Percentiles rank a stretch among this genome's conserved stretches.
Conservation (phyloP, 768 basidiomycete genomes). For the Kwoniella sp. region DNA sequence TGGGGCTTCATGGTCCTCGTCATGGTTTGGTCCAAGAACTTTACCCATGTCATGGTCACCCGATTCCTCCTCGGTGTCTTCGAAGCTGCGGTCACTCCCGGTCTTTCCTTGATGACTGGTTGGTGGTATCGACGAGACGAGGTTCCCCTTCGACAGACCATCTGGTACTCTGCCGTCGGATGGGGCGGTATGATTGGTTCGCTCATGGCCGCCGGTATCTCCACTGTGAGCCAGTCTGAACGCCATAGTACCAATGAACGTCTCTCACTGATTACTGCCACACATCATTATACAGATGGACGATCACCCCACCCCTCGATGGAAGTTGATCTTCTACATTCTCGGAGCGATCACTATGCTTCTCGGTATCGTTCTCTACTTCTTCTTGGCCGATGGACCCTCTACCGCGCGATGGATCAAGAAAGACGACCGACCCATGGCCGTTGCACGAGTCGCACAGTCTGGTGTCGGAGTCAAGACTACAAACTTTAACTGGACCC, state of each 20-base stretch:
- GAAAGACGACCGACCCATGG: constrained; percentile 45
- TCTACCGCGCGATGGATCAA: constrained; percentile 54
- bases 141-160: constrained; percentile 52
- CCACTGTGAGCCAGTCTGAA: constrained; percentile 18
- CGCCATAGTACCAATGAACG: not conserved
- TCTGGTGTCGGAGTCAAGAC: constrained; percentile 55
- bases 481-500: constrained; percentile 49
- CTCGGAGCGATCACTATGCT: constrained; percentile 52
- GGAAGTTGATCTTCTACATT: constrained; percentile 53
- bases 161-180: constrained; percentile 56
- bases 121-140: constrained; percentile 53
- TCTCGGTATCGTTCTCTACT: constrained; percentile 52
- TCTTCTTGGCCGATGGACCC: constrained; percentile 56
- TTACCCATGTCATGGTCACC: constrained; percentile 50
- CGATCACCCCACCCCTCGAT: constrained; percentile 34
- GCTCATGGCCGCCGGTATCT: constrained; percentile 56
- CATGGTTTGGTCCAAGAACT: constrained; percentile 51
- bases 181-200: constrained; percentile 57
- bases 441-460: constrained; percentile 54
- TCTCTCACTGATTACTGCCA: not conserved
- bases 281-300: constrained; percentile 12
- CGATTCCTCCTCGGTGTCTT: constrained; percentile 56
- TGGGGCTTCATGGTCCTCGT: constrained; percentile 54
- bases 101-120: constrained; percentile 55
- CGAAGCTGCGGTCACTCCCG: constrained; percentile 56